Evolutionary conservation across 768 basidiomycete genomes (phyloP), one percentile per base, ranked within the genome.

Genomic region (Porpolomopsis calyptriformis): DNA sequence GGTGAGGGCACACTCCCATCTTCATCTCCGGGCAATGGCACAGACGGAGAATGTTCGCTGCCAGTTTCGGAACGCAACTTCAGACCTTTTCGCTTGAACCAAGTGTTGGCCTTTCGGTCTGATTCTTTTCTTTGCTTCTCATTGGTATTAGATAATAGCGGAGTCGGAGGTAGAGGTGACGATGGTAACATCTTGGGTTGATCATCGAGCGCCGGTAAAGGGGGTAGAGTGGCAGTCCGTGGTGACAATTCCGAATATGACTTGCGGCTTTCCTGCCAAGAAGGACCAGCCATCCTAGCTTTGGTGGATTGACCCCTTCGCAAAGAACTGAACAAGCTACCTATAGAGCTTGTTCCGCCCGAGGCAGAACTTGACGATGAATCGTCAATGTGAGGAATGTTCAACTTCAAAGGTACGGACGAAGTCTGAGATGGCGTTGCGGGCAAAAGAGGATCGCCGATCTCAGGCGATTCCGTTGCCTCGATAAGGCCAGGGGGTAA

Each of bases 61-160:
- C 52, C 51, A 33, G 47, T 35, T 46, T 68, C 68, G 19, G 72
- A 64, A 11, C 57, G 57, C 24, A 64, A 29, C 42, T 64, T 62
- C 48, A 74, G 57, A 53, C 72, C 77, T 59, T 72, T 78, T 43
- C 75, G 68, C 56, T 72, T 74, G 52, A 77, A 77, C 77, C 78
- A 80, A 3, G 55, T 51, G 29, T 67, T 65, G 12, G 65, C 52
- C 52, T 71, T 72, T 46, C 66, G 67, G 35, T 66, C 68, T 11
- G 67, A 52, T 53, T 72, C 68, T 55, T 66, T 67, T 58, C 62
- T 58, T 34, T 54, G 49, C 33, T 52, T 54, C 58, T 66, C 64
- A 54, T 68, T 69, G 48, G 58, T 58, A 47, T 60, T 46, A 55
- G 25, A 22, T 31, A 36, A 33, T 43, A 43, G 10, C 54, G 62